Evolutionary conservation across 164 flowering plant species (phyloP).

Genomic region (Warburgia ugandensis): DNA sequence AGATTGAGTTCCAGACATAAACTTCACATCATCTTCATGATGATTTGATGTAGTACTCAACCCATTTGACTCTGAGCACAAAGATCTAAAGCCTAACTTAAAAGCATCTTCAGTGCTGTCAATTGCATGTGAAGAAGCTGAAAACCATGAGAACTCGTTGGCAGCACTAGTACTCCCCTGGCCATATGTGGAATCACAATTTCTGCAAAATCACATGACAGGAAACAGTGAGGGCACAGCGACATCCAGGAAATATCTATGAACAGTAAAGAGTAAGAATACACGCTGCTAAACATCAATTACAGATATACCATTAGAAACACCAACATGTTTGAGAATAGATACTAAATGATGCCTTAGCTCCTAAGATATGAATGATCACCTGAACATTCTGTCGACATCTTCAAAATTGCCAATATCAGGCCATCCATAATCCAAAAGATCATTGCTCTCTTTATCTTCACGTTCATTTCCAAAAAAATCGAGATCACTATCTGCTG

Average conservation of each 20-base stretch:
- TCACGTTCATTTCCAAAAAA: slow-evolving; percentile 38
- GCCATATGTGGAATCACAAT: slow-evolving; percentile 71
- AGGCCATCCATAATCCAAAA: slow-evolving; percentile 61
- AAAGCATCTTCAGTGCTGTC: slow-evolving; percentile 41
- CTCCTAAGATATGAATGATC: too few species aligned
- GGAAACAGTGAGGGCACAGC: not conserved
- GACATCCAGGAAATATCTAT: not conserved
- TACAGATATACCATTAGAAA: not conserved
- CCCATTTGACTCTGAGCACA: slow-evolving; percentile 27
- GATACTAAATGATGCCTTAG: too few species aligned
- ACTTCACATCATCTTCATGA: slow-evolving; percentile 16
- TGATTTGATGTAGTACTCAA: slow-evolving; percentile 22
- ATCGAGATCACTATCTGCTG: slow-evolving; percentile 37
- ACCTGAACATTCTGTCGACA: slow-evolving; percentile 86
- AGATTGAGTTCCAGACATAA: slow-evolving; percentile 12
- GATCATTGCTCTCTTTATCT: slow-evolving; percentile 39
- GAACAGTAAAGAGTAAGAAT: not conserved
- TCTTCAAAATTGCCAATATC: slow-evolving; percentile 80
- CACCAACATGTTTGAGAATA: too few species aligned
- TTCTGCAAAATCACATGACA: slow-evolving; percentile 36
- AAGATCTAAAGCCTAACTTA: slow-evolving; percentile 27
- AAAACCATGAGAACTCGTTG: slow-evolving; percentile 58
- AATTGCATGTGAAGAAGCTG: slow-evolving; percentile 36
- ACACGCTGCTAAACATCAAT: not conserved
- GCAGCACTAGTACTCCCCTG: slow-evolving; percentile 37